A percentile compares a stretch with the other conserved stretches of the same genome.
Conservation (phyloP, 2,329 filamentous ascomycete species). For the Venturia effusa region DNA sequence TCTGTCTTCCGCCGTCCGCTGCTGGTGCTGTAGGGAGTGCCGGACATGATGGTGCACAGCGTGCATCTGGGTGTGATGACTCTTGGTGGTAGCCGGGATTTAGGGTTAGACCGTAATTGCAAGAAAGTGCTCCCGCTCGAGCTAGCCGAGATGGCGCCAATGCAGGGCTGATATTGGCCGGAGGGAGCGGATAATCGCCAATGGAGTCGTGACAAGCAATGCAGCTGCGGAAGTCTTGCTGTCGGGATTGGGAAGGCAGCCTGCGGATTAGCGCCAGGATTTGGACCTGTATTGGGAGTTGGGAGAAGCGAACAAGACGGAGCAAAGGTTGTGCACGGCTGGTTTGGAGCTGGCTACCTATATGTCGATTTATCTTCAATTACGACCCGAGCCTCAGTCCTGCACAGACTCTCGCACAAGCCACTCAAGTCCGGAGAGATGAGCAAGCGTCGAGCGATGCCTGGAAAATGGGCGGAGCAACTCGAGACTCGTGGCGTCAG, state of each 20-base stretch:
- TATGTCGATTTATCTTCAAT: not conserved
- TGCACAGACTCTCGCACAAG: not conserved
- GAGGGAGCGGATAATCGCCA: not conserved
- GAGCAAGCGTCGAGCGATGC: not conserved
- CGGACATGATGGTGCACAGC: conserved; percentile 5
- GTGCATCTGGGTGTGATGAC: not conserved
- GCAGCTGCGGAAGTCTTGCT: not conserved
- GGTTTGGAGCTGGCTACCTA: not conserved
- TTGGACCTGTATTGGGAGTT: not conserved
- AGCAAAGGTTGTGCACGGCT: not conserved
- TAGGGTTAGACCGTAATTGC: not conserved
- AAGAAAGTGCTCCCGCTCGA: conserved; percentile 1
- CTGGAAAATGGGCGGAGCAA: not conserved
- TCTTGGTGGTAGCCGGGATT: conserved; percentile 3
- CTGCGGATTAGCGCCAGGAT: conserved; percentile 1
- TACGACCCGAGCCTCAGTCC: not conserved
- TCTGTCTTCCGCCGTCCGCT: conserved; percentile 3
- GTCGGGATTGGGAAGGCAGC: not conserved
- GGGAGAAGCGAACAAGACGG: not conserved
- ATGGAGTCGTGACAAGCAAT: not conserved
- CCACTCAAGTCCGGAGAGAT: not conserved
- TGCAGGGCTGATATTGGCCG: conserved; percentile 1
- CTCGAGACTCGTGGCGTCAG: conserved; percentile 1
- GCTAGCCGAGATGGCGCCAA: not conserved
- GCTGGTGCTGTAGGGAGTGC: not conserved